Base-by-base conservation (phyloP, 2,329 filamentous ascomycete species). In the Septoria petroselini region DNA sequence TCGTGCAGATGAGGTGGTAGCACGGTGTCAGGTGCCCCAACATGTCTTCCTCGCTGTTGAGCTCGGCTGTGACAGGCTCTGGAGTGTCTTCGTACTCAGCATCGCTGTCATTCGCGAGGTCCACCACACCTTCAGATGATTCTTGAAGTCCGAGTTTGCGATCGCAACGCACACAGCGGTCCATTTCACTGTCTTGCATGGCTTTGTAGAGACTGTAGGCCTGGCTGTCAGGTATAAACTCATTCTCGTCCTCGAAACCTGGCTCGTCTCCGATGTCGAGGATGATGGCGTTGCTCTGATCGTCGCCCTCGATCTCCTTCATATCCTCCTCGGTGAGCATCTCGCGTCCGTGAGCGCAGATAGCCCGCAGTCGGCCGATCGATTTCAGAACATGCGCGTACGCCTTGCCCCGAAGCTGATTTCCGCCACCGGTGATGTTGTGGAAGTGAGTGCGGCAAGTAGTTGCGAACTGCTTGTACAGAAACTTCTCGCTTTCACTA, bases 291-390 rank as follows among this genome's bases (percentile, higher is more conserved):
- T 83, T 82, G n/a, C 84, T 89, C 69, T 88, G 79, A 41, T 63
- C 60, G 34, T 64, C 57, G 18, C 91, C 91, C 64, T 90, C 85
- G 42, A 91, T 81, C 3, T 86, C 76, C 58, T 85, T 83, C 38
- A 95, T 73, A 62, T 97, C 91, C 15, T 91, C 85, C 29, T 91
- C 83, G 49, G 84, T 88, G 2, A 98, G 77, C 6, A 98, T 79
- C 53, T 97, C 91, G 57, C 86, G 86, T n/a, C 93, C 93, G 66
- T 96, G 91, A 1, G 91, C 93, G 65, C 91, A 96, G 43, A 97
- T 86, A 33, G 95, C 78, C 7, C 93, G 87, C 14, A 98, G 80
- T 23, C 91, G 85, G 58, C 94, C 79, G 63, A 98, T 95, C 3
- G 89, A 88, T 58, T 93, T 91, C 53, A 98, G 72, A 39, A 98